Evolutionary conservation across 495 filamentous ascomycete species (phyloP).

Genomic region (Neurospora tetraspora): DNA sequence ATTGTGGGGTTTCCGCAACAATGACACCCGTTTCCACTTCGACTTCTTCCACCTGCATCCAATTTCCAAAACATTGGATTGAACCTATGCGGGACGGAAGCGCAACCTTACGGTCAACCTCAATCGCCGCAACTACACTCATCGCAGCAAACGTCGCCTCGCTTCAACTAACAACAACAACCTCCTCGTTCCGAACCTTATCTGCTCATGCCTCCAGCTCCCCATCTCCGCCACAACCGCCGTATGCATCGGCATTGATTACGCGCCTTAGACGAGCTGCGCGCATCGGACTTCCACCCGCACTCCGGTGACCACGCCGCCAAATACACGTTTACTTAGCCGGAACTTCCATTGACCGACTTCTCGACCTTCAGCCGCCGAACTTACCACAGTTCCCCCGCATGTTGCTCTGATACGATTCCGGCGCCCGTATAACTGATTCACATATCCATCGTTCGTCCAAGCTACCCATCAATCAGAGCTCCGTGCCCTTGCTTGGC

Average conservation of each 20-base stretch:
- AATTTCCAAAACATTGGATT: not conserved
- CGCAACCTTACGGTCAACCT: not conserved
- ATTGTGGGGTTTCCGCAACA: not conserved
- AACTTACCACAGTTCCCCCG: not conserved
- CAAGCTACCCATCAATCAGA: not conserved
- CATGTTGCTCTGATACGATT: not conserved
- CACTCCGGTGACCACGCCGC: not conserved
- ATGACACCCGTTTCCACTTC: not conserved
- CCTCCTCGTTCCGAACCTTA: not conserved
- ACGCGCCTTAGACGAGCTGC: not conserved
- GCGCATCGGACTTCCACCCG: not conserved
- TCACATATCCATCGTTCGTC: not conserved
- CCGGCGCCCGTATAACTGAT: not conserved
- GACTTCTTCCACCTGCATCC: not conserved
- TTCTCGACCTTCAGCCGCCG: not conserved
- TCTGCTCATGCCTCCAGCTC: not conserved
- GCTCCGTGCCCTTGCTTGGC: not conserved
- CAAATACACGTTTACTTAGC: not conserved
- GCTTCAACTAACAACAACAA: not conserved
- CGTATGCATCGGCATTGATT: not conserved
- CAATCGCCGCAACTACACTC: not conserved
- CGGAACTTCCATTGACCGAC: not conserved
- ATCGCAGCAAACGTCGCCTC: not conserved
- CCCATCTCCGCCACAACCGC: not conserved
- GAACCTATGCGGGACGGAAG: not conserved